Base-by-base conservation (phyloP, 805 yeast genomes). In the Candida methanosorbosa region DNA sequence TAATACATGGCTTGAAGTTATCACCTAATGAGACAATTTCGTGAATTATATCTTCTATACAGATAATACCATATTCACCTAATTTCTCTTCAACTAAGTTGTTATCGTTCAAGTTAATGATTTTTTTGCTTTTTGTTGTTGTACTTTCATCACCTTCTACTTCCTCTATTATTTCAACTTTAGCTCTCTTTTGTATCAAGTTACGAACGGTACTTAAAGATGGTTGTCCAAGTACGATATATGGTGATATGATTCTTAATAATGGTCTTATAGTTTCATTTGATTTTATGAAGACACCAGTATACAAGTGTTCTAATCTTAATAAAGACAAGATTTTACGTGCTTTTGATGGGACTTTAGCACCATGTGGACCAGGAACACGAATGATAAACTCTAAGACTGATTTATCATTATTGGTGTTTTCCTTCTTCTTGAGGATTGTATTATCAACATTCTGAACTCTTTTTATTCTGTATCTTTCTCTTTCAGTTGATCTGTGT, bases 1-100 rank as follows among this genome's bases (percentile, higher is more conserved):
- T 64, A 39, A 70, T 64, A 38, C 76, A 74, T 20, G 58, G 58
- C 46, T 76, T 74, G 64, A 83, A 83, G 41, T 69, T 61, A 18
- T 75, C 84, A 15, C 86, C 82, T 45, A 81, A 49, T 14, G 76
- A 55, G 16, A 64, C 66, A 35, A 83, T 66, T 59, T 82, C 90
- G 50, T 78, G 85, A 36, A 83, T 72, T 37, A 83, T 66, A 59
- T 83, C 94, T 62, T 83, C 92, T 15, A 81, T 70, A 72, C 94
- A 83, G 42, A 83, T 75, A 40, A 80, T 63, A 20, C 90, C 87
- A 36, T 65, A 61, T 8, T 79, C 82, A 27, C 80, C 80, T 41
- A 83, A 66, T 48, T 66, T 63, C 48, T 81, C 87, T 60, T 83
- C 94, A 34, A 83, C 78, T 27, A 77, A 58, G 47, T 75, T 78